phyloP scores from a whole-genome alignment of 78 protist species.

The Planoprotostelium fungivorum region DNA sequence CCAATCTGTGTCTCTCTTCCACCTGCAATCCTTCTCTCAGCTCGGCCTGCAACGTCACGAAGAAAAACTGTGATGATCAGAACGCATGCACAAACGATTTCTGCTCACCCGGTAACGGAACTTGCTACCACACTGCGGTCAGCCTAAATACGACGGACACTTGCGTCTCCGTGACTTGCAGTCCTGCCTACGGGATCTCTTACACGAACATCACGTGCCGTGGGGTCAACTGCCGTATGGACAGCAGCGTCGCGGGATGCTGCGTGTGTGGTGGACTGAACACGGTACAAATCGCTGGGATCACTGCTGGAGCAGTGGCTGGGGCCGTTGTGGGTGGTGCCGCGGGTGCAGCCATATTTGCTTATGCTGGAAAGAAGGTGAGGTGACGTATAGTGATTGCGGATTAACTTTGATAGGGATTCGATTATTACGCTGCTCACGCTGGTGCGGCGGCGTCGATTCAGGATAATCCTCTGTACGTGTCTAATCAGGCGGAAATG shows the following conservation, averaged over 20 bases:
- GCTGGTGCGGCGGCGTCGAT: neutral
- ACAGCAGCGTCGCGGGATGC: neutral
- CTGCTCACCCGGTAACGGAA: neutral
- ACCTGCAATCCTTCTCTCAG: neutral
- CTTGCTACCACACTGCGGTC: too few species aligned
- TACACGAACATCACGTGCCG: neutral
- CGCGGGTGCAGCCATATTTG: neutral
- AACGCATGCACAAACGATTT: neutral
- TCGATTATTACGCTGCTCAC: neutral
- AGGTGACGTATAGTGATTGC: too few species aligned
- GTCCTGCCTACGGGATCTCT: neutral
- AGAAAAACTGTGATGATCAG: neutral
- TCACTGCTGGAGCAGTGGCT: neutral
- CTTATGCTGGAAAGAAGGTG: neutral
- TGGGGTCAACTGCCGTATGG: neutral
- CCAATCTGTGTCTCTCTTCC: neutral
- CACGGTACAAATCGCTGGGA: neutral
- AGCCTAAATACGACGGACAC: neutral
- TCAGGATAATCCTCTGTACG: neutral
- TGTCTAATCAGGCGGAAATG: neutral
- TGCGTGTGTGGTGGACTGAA: neutral
- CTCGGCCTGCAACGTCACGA: neutral
- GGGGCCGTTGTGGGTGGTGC: neutral
- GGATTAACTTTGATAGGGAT: too few species aligned
- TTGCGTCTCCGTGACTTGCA: neutral